Evolutionary conservation across 305 asterid species (phyloP), one percentile per base, ranked within the genome.

Genomic region (Fraxinus sp.): DNA sequence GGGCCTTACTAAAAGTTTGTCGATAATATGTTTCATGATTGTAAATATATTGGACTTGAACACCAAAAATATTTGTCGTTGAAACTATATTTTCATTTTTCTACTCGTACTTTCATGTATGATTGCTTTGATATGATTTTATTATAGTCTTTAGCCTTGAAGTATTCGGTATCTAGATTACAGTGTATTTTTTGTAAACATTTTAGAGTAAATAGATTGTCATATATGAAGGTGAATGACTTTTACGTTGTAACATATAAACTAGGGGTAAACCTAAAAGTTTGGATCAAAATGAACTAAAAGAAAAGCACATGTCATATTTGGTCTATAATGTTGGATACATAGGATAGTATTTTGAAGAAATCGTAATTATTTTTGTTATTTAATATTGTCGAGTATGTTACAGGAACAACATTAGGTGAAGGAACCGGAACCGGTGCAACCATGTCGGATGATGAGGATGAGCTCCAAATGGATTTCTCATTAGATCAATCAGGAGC

Each of bases 401-500:
- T 5, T 11, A 55, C 72, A 94, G 98, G 98, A 80, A 88, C 89
- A 74, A 86, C 89, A 7, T 88, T 92, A 3, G 93, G 94, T 4
- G 98, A 94, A 87, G 46, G 46, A 39, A 39, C 81, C 3, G 46
- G 46, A 39, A 39, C 81, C 5, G 97, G 95, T 8, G 98, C 92
- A 76, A 93, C 97, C 16, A 94, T 94, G 98, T 94, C 98, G 0
- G 98, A 94, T 26, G 98, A 94, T 78, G 97, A 94, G 64, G 98
- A 94, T 80, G 96, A 94, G 55, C 16, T 87, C 70, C 92, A 85
- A 76, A 91, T 87, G 92, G 97, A 93, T 79, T 91, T 86, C 88
- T 86, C 91, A 18, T 68, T 93, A 2, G 97, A 91, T 74, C 97
- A 93, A 82, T 90, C 94, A 0, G 94, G 88, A 73, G 87, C 73